A percentile compares a stretch with the other conserved stretches of the same genome.
Conservation (phyloP, 106 monocot genomes). For the Triglochin maritima region DNA sequence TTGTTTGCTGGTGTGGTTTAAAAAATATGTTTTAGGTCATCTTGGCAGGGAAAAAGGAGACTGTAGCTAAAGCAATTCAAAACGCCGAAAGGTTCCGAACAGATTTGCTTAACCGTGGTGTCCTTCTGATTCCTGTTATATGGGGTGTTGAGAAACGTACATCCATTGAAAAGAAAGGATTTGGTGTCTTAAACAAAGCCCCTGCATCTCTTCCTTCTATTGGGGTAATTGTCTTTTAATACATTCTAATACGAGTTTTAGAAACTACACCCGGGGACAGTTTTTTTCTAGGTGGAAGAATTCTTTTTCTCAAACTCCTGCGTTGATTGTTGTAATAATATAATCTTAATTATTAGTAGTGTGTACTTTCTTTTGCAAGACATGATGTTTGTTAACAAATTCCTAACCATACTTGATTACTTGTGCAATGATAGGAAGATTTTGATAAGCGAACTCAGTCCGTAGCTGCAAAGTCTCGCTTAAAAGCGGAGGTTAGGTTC, state of each 20-base stretch:
- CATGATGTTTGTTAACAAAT: not conserved
- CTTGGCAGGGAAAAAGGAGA: conserved; percentile 80
- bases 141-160: conserved; percentile 46
- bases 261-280: not conserved
- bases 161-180: conserved; percentile 54
- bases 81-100: conserved; percentile 82
- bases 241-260: not conserved
- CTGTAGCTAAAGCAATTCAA: conserved; percentile 54
- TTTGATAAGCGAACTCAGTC: conserved; percentile 84
- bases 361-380: not conserved
- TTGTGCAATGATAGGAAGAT: conserved; percentile 48
- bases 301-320: not conserved
- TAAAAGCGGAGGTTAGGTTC: conserved; percentile 86
- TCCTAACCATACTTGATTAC: not conserved
- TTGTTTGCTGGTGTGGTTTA: conserved; percentile 13
- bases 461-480: conserved; percentile 69
- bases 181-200: conserved; percentile 38
- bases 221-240: conserved; percentile 42
- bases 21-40: conserved; percentile 61
- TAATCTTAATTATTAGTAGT: no score
- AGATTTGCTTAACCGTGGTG: conserved; percentile 77
- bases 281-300: not conserved
- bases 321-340: no score
- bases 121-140: conserved; percentile 76
- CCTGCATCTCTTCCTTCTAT: conserved; percentile 66